A percentile compares a stretch with the other conserved stretches of the same genome.
phyloP scores from a whole-genome alignment of 208 protist genomes.

The Naegleria lovaniensis region DNA sequence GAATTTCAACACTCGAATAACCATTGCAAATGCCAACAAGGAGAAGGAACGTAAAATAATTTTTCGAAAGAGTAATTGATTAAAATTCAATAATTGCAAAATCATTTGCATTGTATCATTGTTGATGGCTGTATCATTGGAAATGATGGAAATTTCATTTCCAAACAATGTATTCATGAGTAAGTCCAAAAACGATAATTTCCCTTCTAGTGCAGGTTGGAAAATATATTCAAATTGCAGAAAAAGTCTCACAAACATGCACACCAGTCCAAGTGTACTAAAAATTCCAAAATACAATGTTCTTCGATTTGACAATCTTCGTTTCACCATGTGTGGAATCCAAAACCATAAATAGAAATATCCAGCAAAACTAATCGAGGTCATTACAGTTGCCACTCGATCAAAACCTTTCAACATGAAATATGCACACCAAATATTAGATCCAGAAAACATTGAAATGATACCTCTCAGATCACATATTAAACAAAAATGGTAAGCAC shows the following conservation, averaged over 20 bases:
- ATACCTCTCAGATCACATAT: constrained; percentile 22
- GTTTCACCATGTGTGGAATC: background rate
- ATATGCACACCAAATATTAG: background rate
- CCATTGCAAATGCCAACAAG: background rate
- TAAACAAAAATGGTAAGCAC: constrained; percentile 14
- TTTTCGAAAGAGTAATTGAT: background rate
- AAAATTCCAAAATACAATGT: constrained; percentile 21
- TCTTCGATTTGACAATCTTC: constrained; percentile 23
- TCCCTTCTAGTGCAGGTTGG: background rate
- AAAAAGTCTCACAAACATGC: background rate
- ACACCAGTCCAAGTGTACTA: background rate
- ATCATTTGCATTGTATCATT: background rate
- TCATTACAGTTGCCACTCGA: background rate
- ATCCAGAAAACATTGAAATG: background rate
- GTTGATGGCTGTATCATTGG: too few relatives aligned
- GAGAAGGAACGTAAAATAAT: background rate
- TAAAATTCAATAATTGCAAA: background rate
- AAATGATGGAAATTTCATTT: background rate
- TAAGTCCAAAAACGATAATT: background rate
- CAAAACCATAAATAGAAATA: background rate
- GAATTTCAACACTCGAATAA: background rate
- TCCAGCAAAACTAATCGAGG: background rate
- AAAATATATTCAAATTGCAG: background rate
- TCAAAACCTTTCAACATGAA: background rate
- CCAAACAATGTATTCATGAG: background rate